phyloP scores from a whole-genome alignment of 345 rosid species.

The Clarkia xantiana region DNA sequence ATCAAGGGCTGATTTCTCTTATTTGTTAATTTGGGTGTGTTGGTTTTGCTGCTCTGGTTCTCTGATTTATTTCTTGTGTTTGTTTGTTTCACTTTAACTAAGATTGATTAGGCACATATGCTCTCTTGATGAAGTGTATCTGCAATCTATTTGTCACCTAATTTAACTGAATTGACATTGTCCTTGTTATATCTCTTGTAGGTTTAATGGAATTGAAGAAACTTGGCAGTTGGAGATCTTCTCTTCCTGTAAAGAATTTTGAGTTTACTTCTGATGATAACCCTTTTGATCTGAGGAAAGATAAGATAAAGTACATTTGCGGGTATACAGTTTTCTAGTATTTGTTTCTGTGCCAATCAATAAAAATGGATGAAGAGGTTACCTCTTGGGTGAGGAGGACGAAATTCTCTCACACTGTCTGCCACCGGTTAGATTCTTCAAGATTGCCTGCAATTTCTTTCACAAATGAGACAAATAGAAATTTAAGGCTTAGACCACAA shows the following conservation, averaged over 20 bases:
- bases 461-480: slow-evolving; percentile 20
- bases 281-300: slow-evolving; percentile 14
- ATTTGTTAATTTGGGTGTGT: too few species aligned
- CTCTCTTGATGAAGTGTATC: too few species aligned
- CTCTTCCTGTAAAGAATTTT: slow-evolving; percentile 9
- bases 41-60: too few species aligned
- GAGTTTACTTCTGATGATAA: slow-evolving; percentile 11
- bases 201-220: slow-evolving; percentile 16
- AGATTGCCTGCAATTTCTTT: slow-evolving; percentile 36
- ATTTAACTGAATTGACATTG: not conserved
- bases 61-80: too few species aligned
- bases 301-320: slow-evolving; percentile 9
- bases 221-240: slow-evolving; percentile 10
- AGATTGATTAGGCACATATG: too few species aligned
- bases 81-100: too few species aligned
- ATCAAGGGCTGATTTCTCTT: too few species aligned
- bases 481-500: slow-evolving; percentile 28
- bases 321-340: slow-evolving; percentile 12
- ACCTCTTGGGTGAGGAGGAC: slow-evolving; percentile 86
- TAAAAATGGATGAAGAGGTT: slow-evolving; percentile 58
- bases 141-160: too few species aligned
- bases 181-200: slow-evolving; percentile 4
- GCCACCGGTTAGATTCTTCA: slow-evolving; percentile 58
- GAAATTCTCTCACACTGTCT: slow-evolving; percentile 76
- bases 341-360: slow-evolving; percentile 10